Evolutionary conservation across 768 basidiomycete species (phyloP), one percentile per base, ranked within the genome.

Genomic region (Collybia mongolica): DNA sequence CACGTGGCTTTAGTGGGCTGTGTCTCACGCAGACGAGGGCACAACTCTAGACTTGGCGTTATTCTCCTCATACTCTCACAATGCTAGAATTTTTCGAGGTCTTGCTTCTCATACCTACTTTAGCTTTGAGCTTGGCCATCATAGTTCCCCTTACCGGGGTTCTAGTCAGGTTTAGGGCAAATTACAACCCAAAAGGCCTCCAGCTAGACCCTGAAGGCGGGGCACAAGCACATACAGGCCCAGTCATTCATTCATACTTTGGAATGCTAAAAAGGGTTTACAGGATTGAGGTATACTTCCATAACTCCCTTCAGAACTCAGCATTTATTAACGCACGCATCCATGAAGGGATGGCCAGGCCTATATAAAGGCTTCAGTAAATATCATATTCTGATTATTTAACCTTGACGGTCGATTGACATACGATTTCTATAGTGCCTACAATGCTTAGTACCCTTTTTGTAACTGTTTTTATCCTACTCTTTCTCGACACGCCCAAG

Each of bases 171-270:
- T 83, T 88, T 63, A 77, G 91, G 66, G 88, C 88, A 24, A 90
- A 93, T 62, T 93, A 88, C 72, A 90, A 88, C 60, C 91, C 91
- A 2, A 88, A 87, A 65, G 88, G 86, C 29, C 81, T 93, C 36
- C 88, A 86, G 46, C 75, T 93, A 36, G 90, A 92, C 65, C 71
- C 77, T 24, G 89, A 90, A 61, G 89, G 86, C 26, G 83, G 77
- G 41, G 85, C 81, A n/a, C 77, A 84, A 64, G 81, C 88, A 0
- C 82, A 90, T 58, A 85, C 88, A 4, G 86, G 84, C 5, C 91
- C 90, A 51, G 77, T 89, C n/a, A 76, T 93, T 48, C 80, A 79
- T 14, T 82, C 85, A 3, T 90, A 84, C 69, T 79, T 90, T 56
- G 81, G 74, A 15, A 93, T 93, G 90, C 63, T 90, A 54, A 59